These are phyloP conservation scores for Aureobasidium uvarum DNA, from an alignment of 2,329 filamentous ascomycete genomes.

Conservation along the genomic window DNA sequence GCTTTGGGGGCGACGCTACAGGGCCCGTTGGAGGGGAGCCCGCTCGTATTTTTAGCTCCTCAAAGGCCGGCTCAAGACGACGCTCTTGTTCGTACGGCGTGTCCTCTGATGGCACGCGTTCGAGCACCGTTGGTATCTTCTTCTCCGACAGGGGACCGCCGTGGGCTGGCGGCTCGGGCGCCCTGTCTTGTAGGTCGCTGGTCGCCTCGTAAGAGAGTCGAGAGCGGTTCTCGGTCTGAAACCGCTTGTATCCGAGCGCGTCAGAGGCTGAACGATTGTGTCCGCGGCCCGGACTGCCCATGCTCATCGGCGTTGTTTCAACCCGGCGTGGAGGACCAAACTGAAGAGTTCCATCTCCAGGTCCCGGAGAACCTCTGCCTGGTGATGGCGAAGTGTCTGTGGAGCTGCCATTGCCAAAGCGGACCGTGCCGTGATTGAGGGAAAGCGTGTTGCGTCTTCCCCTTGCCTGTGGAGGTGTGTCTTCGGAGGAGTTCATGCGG, in stretches of 20 bases:
- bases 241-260: slow-evolving; percentile 45
- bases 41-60: slow-evolving; percentile 49
- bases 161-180: slow-evolving; percentile 46
- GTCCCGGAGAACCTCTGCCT: slow-evolving; percentile 45
- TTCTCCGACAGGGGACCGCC: slow-evolving; percentile 33
- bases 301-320: slow-evolving; percentile 45
- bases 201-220: slow-evolving; percentile 42
- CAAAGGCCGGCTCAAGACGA: slow-evolving; percentile 44
- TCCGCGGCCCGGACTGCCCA: slow-evolving; percentile 32
- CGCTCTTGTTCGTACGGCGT: slow-evolving; percentile 51
- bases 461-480: slow-evolving; percentile 22
- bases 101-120: slow-evolving; percentile 52
- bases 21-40: slow-evolving; percentile 62
- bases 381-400: slow-evolving; percentile 48
- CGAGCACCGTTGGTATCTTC: slow-evolving; percentile 45
- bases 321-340: slow-evolving; percentile 40
- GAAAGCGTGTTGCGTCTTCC: slow-evolving; percentile 30
- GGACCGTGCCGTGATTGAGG: slow-evolving; percentile 40
- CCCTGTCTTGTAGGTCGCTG: slow-evolving; percentile 32
- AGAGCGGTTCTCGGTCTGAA: slow-evolving; percentile 43
- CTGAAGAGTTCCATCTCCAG: slow-evolving; percentile 34
- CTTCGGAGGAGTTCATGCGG: slow-evolving; percentile 59
- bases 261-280: slow-evolving; percentile 54
- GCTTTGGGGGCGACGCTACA: slow-evolving; percentile 73
- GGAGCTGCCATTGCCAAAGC: slow-evolving; percentile 47